Evolutionary conservation across 345 rosid genomes (phyloP), one percentile per base, ranked within the genome.

Genomic region (Camelina laxa): DNA sequence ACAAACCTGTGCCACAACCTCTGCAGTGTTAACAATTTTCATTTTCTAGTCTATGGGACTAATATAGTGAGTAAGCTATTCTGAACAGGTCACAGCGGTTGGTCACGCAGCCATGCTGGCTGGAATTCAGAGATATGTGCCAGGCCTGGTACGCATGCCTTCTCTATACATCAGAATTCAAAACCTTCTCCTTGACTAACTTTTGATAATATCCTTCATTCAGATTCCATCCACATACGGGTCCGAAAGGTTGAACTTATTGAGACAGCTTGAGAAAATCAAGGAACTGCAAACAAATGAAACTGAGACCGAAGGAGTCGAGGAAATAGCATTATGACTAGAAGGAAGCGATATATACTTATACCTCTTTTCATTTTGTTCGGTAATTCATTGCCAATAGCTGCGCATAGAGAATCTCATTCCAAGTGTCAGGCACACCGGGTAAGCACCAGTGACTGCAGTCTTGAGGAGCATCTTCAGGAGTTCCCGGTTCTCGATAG

Each of bases 41-140:
- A 42, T 11, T 20, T 49, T 41, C 9, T 39, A 20, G 42, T 69
- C 22, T 24, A 6, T n/a, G 12, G 50, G 15, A 56, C 57, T 24
- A 49, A 57, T 68, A 9, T 72, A 67, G 33, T 49, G 24, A 41
- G 39, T 59, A 60, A 11, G 36, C 39, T 66, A 47, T 74, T 64
- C 65, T 59, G 44, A 35, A 47, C 84, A 95, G 99, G 97, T 90
- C 42, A 95, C 99, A 79, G 99, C 97, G 31, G 90, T 95, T 76
- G 99, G 99, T 62, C 97, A 88, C 67, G 99, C 99, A 22, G 97
- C 99, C 45, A 92, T 95, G 78, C 70, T 95, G 85, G 99, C 97
- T 76, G 96, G 90, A 60, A 95, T 95, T 76, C 96, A 92, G 85
- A 86, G 91, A 89, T 90, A 95, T 74, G 90, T 88, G 0, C 97